A percentile compares a stretch with the other conserved stretches of the same genome.
phyloP scores from a whole-genome alignment of 2,329 filamentous ascomycete genomes.

The Pseudogymnoascus sp. region DNA sequence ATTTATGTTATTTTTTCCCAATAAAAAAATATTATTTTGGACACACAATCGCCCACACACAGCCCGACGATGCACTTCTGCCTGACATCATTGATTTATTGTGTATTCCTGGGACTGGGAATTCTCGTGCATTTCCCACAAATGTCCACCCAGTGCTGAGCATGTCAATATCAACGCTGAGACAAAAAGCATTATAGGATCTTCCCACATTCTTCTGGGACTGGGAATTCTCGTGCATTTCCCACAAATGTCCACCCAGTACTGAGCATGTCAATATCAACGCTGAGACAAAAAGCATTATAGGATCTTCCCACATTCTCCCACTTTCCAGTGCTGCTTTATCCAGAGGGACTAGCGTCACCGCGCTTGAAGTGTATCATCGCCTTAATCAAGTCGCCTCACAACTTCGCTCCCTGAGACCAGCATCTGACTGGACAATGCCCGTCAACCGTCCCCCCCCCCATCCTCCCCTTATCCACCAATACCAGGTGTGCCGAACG shows the following conservation, averaged over 20 bases:
- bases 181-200: conserved; percentile 5
- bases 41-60: conserved; percentile 31
- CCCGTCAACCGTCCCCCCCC: conserved; percentile 7
- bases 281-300: conserved; percentile 5
- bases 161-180: background rate
- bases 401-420: conserved; percentile 12
- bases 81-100: conserved; percentile 29
- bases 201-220: conserved; percentile 11
- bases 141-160: conserved; percentile 14
- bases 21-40: conserved; percentile 13
- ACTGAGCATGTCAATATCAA: no score
- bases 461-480: conserved; percentile 18
- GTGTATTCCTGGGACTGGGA: background rate
- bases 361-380: conserved; percentile 31
- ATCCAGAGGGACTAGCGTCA: conserved; percentile 27
- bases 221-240: conserved; percentile 9
- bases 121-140: conserved; percentile 9
- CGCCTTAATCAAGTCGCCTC: conserved; percentile 20
- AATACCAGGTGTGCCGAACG: conserved; percentile 21
- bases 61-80: conserved; percentile 38
- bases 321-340: conserved; percentile 18
- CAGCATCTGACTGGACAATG: conserved; percentile 9
- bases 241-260: conserved; percentile 14
- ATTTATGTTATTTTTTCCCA: background rate
- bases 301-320: conserved; percentile 11